phyloP scores from a whole-genome alignment of 148 eudicot genomes.

The Chenopodium quinoa region DNA sequence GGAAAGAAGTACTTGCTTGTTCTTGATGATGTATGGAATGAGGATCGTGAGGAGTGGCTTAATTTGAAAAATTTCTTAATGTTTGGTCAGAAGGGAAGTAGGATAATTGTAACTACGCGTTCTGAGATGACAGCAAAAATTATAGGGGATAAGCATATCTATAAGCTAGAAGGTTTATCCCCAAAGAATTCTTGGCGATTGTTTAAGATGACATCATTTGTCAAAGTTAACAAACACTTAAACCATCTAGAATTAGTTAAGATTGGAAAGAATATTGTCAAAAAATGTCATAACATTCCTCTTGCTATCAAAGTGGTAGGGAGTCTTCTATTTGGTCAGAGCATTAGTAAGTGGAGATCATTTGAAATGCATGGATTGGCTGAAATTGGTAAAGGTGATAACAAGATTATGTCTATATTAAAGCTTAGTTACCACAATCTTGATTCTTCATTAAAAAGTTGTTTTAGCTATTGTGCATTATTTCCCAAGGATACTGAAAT shows the following conservation, averaged over 20 bases:
- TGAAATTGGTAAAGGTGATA: background rate
- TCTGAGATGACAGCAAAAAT: constrained; percentile 9
- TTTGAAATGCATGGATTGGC: background rate
- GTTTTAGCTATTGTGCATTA: constrained; percentile 22
- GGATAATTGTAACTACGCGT: constrained; percentile 34
- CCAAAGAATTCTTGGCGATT: constrained; percentile 15
- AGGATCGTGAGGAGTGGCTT: constrained; percentile 12
- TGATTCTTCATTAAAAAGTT: constrained; percentile 12
- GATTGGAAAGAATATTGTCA: constrained; percentile 4
- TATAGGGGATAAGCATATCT: background rate
- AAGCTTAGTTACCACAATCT: constrained; percentile 28
- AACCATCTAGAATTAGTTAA: background rate
- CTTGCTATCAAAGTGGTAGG: constrained; percentile 31
- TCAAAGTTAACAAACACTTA: background rate
- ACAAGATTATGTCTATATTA: constrained; percentile 19
- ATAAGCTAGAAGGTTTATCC: constrained; percentile 18
- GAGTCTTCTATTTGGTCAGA: constrained; percentile 20
- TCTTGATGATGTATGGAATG: constrained; percentile 35
- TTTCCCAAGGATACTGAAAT: constrained; percentile 14
- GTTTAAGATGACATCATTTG: constrained; percentile 22
- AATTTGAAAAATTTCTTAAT: constrained; percentile 9
- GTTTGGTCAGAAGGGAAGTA: constrained; percentile 18
- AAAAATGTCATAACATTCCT: constrained; percentile 23
- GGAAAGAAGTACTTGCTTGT: constrained; percentile 28
- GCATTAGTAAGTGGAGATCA: constrained; percentile 4